Percentiles rank a stretch among this genome's conserved stretches.
These are phyloP conservation scores for Colletotrichum paranaense DNA, from an alignment of 2,329 filamentous ascomycete genomes.

Conservation along the genomic window DNA sequence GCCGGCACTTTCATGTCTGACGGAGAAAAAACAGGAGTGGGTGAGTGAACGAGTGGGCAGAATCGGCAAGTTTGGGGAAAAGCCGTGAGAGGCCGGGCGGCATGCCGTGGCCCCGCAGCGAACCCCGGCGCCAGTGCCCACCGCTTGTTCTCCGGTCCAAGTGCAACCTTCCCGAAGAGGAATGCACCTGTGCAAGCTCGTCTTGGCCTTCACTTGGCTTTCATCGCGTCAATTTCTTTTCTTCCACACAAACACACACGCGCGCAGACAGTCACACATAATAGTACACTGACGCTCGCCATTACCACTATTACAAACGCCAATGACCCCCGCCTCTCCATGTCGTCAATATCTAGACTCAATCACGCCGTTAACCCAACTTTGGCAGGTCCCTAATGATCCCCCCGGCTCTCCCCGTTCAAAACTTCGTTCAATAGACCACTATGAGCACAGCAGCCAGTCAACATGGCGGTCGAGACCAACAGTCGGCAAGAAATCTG, in stretches of 20 bases:
- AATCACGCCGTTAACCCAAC: constrained; percentile 18
- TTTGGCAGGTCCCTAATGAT: constrained; percentile 25
- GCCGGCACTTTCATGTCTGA: neutral
- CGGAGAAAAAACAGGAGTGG: neutral
- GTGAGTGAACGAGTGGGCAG: neutral
- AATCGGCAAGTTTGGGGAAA: neutral
- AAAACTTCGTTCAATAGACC: neutral
- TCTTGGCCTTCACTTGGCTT: constrained; percentile 18
- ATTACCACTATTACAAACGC: neutral
- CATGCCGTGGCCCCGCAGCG: too few relatives aligned
- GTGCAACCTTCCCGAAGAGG: constrained; percentile 34
- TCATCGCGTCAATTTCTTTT: neutral
- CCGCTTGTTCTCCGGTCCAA: constrained; percentile 3
- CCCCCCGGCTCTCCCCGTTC: neutral
- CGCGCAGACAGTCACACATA: neutral
- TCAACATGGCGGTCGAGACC: constrained; percentile 7
- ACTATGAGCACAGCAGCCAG: constrained; percentile 1
- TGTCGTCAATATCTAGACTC: constrained; percentile 3
- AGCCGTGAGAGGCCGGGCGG: neutral
- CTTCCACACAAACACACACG: neutral
- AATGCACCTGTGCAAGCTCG: constrained; percentile 9
- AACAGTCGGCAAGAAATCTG: neutral
- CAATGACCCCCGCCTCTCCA: neutral
- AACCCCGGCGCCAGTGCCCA: neutral
- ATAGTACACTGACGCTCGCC: too few relatives aligned